Evolutionary conservation across 495 filamentous ascomycete species (phyloP).

Genomic region (Sordaria brevicollis): DNA sequence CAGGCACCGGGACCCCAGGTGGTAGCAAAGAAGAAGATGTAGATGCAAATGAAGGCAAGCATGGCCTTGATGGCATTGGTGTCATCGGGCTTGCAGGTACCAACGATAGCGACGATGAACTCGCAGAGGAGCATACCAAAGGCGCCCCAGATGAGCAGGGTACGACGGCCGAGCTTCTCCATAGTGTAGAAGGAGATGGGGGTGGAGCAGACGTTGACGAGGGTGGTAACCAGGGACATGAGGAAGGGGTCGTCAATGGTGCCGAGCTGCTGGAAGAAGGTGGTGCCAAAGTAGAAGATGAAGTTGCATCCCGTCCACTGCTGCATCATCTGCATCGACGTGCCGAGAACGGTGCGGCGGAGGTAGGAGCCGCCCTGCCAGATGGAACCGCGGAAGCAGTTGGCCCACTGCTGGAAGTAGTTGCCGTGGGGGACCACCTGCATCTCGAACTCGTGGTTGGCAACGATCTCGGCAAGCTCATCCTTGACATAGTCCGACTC

Average conservation of each 20-base stretch:
- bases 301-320: constrained; percentile 65
- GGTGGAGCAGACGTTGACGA: constrained; percentile 76
- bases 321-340: constrained; percentile 63
- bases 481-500: constrained; percentile 51
- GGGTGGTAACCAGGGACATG: constrained; percentile 65
- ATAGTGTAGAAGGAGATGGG: constrained; percentile 73
- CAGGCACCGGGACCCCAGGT: constrained; percentile 73
- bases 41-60: constrained; percentile 72
- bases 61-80: constrained; percentile 49
- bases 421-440: constrained; percentile 48
- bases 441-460: constrained; percentile 69
- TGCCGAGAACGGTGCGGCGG: constrained; percentile 64
- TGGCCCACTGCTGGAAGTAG: constrained; percentile 54
- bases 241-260: constrained; percentile 68
- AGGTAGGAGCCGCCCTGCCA: constrained; percentile 43
- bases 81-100: constrained; percentile 40
- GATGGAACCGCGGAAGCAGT: constrained; percentile 51
- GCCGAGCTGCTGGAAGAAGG: constrained; percentile 65
- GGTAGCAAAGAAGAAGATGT: constrained; percentile 73
- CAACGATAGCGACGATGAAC: constrained; percentile 73
- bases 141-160: constrained; percentile 65
- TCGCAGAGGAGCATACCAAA: constrained; percentile 71
- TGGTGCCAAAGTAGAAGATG: constrained; percentile 80
- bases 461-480: constrained; percentile 70
- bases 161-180: constrained; percentile 68